Evolutionary conservation across 2,329 filamentous ascomycete species (phyloP), one percentile per base, ranked within the genome.

Genomic region (Scolecobasidium constrictum): DNA sequence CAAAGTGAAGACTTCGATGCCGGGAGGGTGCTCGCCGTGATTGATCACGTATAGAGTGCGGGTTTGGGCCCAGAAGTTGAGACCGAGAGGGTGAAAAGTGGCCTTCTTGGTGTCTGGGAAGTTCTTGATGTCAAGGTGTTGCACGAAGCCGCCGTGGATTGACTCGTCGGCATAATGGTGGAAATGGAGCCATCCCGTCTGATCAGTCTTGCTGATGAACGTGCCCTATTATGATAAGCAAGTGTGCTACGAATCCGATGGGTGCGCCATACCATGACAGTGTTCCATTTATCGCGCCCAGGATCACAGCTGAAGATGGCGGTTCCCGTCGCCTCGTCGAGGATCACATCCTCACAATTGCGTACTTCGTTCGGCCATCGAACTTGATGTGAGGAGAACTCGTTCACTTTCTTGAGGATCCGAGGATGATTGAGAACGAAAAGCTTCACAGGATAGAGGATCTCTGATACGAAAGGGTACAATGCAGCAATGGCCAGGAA

Each of bases 211-310:
- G n/a, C 19, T 13, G 28, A 45, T 45, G 12, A 45, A 45, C 6
- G 38, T 45, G n/a, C 43, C 43, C 43, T 45, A 34, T 7, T 15
- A 19, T 5, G 11, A 3, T 13, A 40, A 19, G 28, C 28, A 20
- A 38, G 36, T 22, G n/a, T n/a, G n/a, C n/a, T n/a, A n/a, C n/a
- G n/a, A n/a, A n/a, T n/a, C n/a, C n/a, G n/a, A n/a, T n/a, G n/a
- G n/a, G n/a, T n/a, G n/a, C n/a, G n/a, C n/a, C 20, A 45, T 43
- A 66, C 64, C 64, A 67, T 66, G 9, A 68, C 64, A 1, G 63
- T 66, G 40, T 68, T 67, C 64, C 64, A 68, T 4, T 51, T 48
- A 48, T 67, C 64, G 18, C 66, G 47, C 12, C 59, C 62, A 0
- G 59, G 53, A 45, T 68, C 64, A 48, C 66, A 69, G 45, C 62